Evolutionary conservation across 331 rosid species (phyloP).

Genomic region (Telfairia occidentalis): DNA sequence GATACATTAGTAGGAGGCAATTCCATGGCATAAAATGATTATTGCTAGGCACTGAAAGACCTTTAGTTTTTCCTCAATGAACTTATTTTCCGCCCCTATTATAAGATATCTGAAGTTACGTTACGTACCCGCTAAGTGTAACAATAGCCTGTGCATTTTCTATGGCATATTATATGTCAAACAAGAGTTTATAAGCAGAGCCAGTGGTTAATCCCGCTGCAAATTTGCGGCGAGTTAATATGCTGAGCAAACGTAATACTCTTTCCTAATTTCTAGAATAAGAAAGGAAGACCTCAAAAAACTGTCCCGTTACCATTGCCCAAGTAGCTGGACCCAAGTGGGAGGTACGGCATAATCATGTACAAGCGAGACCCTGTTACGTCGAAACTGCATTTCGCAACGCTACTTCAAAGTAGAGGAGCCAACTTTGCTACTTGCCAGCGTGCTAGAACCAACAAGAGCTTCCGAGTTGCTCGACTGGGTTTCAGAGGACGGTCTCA

Average conservation of each 20-base stretch:
- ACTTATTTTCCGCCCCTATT: slow-evolving; percentile 8
- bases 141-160: slow-evolving; percentile 14
- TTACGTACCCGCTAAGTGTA: background rate
- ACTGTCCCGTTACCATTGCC: slow-evolving; percentile 7
- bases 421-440: background rate
- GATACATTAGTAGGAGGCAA: background rate
- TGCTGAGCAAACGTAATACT: slow-evolving; percentile 9
- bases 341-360: slow-evolving; percentile 10
- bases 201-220: slow-evolving; percentile 12
- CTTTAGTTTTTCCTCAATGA: background rate
- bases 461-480: slow-evolving; percentile 1
- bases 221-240: slow-evolving; percentile 8
- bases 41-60: background rate
- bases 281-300: background rate
- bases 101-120: background rate
- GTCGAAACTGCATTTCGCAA: background rate
- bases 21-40: background rate
- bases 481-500: slow-evolving; percentile 36
- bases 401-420: slow-evolving; percentile 3
- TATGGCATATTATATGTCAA: slow-evolving; percentile 11
- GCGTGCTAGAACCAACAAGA: background rate
- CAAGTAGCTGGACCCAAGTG: slow-evolving; percentile 2
- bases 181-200: slow-evolving; percentile 13
- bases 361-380: slow-evolving; percentile 8
- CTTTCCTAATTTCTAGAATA: slow-evolving; percentile 8